Conservation (phyloP, 1,284 basidiomycete genomes). For the Moniliophthora roreri region DNA sequence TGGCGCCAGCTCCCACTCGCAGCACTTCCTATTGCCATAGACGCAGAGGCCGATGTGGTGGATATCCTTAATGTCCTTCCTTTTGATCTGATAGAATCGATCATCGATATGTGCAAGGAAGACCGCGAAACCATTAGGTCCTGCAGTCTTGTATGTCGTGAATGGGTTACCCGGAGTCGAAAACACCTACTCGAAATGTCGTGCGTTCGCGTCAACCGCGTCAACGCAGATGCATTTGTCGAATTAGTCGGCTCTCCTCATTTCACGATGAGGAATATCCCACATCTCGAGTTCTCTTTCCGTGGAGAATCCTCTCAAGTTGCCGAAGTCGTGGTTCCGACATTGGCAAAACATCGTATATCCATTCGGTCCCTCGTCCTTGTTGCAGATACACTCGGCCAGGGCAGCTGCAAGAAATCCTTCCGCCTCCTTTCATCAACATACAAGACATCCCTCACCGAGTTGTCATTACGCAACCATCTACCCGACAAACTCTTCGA, state of each 20-base stretch:
- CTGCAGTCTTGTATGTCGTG: background rate
- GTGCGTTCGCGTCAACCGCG: background rate
- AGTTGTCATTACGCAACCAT: background rate
- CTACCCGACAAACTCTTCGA: background rate
- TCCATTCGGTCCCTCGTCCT: background rate
- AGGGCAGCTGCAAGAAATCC: background rate
- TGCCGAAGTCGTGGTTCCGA: background rate
- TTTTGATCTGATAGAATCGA: background rate
- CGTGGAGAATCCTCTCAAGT: constrained; percentile 1
- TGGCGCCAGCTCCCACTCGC: background rate
- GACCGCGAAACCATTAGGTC: background rate
- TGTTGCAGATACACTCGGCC: background rate
- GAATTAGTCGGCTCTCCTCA: background rate
- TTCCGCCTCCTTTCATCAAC: background rate
- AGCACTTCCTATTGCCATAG: constrained; percentile 1
- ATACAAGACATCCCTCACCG: background rate
- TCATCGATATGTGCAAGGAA: background rate
- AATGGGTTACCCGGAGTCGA: background rate
- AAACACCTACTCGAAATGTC: background rate
- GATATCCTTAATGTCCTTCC: background rate
- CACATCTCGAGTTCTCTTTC: background rate
- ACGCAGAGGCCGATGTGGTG: background rate
- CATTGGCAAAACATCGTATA: background rate
- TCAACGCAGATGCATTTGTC: background rate
- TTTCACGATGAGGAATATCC: background rate